phyloP scores from a whole-genome alignment of 371 early-diverging fungal species.

The Zancudomyces culisetae region DNA sequence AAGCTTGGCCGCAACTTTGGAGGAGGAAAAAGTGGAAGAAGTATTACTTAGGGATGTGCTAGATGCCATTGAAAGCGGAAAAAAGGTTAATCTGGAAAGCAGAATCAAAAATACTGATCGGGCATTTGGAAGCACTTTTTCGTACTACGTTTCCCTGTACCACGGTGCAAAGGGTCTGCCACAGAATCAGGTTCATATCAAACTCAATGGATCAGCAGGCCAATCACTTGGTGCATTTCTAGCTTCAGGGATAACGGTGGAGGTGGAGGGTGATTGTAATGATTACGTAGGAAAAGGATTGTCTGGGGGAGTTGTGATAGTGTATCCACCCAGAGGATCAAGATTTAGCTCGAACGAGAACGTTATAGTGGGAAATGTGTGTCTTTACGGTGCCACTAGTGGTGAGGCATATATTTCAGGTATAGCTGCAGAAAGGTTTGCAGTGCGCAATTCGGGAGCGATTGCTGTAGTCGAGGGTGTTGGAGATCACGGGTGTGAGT shows the following conservation, averaged over 20 bases:
- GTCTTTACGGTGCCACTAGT: slow-evolving; percentile 88
- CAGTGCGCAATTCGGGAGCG: slow-evolving; percentile 93
- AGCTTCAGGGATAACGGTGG: slow-evolving; percentile 72
- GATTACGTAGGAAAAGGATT: slow-evolving; percentile 97
- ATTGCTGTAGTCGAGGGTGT: slow-evolving; percentile 87
- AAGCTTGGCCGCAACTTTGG: slow-evolving; percentile 27
- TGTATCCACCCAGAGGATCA: slow-evolving; percentile 67
- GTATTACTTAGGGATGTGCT: slow-evolving; percentile 59
- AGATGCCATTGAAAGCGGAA: slow-evolving; percentile 37
- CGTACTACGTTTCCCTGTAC: slow-evolving; percentile 64
- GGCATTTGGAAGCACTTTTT: slow-evolving; percentile 74
- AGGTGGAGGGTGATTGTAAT: slow-evolving; percentile 91
- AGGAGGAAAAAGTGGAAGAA: slow-evolving; percentile 68
- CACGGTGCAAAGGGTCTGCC: slow-evolving; percentile 74
- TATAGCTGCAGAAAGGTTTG: slow-evolving; percentile 91
- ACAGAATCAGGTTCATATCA: slow-evolving; percentile 62
- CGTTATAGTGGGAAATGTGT: slow-evolving; percentile 89
- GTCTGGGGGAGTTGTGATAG: slow-evolving; percentile 71
- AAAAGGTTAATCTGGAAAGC: slow-evolving; percentile 35
- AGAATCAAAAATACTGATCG: slow-evolving; percentile 86
- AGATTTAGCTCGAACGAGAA: slow-evolving; percentile 66
- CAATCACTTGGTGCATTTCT: slow-evolving; percentile 92
- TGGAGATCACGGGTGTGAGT: slow-evolving; percentile 97
- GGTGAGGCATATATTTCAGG: slow-evolving; percentile 85
- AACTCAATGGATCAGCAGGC: slow-evolving; percentile 83